phyloP scores from a whole-genome alignment of 805 yeast species.

The Candida verbasci region DNA sequence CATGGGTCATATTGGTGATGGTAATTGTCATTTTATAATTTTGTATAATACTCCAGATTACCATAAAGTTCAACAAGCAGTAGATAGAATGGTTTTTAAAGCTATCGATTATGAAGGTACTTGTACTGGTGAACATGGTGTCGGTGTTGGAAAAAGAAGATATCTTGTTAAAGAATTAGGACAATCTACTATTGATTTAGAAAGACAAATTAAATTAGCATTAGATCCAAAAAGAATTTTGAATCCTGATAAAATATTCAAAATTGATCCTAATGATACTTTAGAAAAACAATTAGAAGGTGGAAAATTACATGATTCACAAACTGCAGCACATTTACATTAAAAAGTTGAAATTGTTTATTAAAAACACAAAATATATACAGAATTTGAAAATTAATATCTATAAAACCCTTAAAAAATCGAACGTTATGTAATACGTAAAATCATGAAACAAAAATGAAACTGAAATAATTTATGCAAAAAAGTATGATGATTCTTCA shows the following conservation, averaged over 20 bases:
- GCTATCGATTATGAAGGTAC: conserved; percentile 27
- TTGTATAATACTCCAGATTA: conserved; percentile 50
- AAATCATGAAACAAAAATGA: neutral
- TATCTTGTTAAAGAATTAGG: conserved; percentile 37
- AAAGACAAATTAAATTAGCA: conserved; percentile 38
- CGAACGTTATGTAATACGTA: neutral
- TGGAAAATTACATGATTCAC: conserved; percentile 17
- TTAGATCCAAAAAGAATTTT: conserved; percentile 40
- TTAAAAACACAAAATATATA: neutral
- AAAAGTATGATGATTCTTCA: conserved; percentile 30
- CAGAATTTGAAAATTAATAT: too few relatives aligned
- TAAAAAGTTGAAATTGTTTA: neutral
- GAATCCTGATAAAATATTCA: conserved; percentile 42
- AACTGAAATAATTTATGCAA: conserved; percentile 23
- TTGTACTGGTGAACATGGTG: conserved; percentile 46
- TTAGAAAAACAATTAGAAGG: conserved; percentile 31
- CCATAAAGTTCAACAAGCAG: conserved; percentile 49
- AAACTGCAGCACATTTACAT: conserved; percentile 8
- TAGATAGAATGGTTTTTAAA: conserved; percentile 65
- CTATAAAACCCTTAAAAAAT: neutral
- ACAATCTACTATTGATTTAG: conserved; percentile 30
- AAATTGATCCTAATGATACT: conserved; percentile 31
- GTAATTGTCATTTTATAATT: conserved; percentile 78
- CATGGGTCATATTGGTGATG: conserved; percentile 89
- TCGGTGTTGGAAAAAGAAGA: conserved; percentile 40